Percentiles rank a stretch among this genome's conserved stretches.
phyloP scores from a whole-genome alignment of 2,329 filamentous ascomycete genomes.

The Didymella lethalis region DNA sequence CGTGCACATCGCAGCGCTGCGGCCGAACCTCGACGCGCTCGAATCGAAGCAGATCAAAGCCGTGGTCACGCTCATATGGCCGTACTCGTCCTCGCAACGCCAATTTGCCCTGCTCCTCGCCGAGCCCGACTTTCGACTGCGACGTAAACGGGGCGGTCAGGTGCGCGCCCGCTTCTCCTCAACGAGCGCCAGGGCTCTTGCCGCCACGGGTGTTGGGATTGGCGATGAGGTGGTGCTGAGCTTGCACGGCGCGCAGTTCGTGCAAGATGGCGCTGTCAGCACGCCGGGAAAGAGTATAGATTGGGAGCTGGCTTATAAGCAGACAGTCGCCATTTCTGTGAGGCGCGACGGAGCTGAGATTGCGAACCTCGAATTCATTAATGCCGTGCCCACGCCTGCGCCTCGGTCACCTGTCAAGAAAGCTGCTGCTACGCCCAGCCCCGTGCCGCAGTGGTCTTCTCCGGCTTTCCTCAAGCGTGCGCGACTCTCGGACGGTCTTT shows the following conservation, averaged over 20 bases:
- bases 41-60: conserved; percentile 64
- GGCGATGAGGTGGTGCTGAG: conserved; percentile 77
- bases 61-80: conserved; percentile 86
- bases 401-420: conserved; percentile 32
- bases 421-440: conserved; percentile 16
- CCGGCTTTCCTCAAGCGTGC: conserved; percentile 78
- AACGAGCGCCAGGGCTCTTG: conserved; percentile 72
- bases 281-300: conserved; percentile 66
- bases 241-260: conserved; percentile 73
- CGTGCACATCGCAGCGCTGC: conserved; percentile 44
- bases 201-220: conserved; percentile 73
- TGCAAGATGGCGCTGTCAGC: conserved; percentile 60
- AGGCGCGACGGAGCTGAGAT: conserved; percentile 58
- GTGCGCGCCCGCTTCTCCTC: conserved; percentile 79
- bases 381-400: conserved; percentile 41
- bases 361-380: conserved; percentile 63
- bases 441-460: conserved; percentile 67
- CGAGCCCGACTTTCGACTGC: conserved; percentile 83
- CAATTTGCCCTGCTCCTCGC: conserved; percentile 81
- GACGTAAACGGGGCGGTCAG: conserved; percentile 74
- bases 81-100: conserved; percentile 79
- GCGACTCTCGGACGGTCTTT: conserved; percentile 72
- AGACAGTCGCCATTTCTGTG: conserved; percentile 49
- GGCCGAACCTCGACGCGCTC: conserved; percentile 39
- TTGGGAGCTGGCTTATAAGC: conserved; percentile 63